Base-by-base conservation (phyloP, 2,329 filamentous ascomycete genomes). In the Lithohypha guttulata region DNA sequence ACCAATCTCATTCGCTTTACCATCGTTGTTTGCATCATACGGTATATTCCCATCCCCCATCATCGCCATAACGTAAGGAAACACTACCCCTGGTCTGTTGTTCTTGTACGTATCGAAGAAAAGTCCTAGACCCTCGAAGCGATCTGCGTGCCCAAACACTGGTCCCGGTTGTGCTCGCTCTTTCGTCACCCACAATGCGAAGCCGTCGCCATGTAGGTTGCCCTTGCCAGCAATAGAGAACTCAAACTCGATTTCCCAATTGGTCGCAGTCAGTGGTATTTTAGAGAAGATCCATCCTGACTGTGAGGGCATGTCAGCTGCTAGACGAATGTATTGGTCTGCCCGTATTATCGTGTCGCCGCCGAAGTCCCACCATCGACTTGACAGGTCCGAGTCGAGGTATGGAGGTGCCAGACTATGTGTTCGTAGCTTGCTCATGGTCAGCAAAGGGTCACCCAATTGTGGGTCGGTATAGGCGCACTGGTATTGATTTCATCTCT, bases 41-140 rank as follows among this genome's bases (percentile, higher is more conserved):
- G 69, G 59, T 5, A 81, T 93, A 58, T 85, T 70, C 46, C 91
- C 89, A 59, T 98, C 91, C 44, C 91, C 91, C 51, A 86, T 71
- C 91, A 96, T 96, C 47, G 87, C 89, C 87, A 96, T 95, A 55
- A 98, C 81, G 58, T 94, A 95, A 35, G 91, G 91, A 64, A 98
- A 98, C 32, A 94, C 83, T 28, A 85, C 81, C 29, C 91, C 91
- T 1, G 91, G 89, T 10, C 91, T 79, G 68, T 95, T 94, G 70
- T 98, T 98, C 77, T 98, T 98, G 73, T 98, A 98, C 30, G 91
- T 98, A 60, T 98, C 91, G 65, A 98, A 76, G 68, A 95, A 96
- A 61, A 98, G 73, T 39, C 86, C 91, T 32, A 98, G 73, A 3
- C 91, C 91, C 60, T 98, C 89, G 53, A 96, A 98, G 48, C 76